Evolutionary conservation across 805 yeast species (phyloP).

Genomic region (Hanseniaspora lindneri): DNA sequence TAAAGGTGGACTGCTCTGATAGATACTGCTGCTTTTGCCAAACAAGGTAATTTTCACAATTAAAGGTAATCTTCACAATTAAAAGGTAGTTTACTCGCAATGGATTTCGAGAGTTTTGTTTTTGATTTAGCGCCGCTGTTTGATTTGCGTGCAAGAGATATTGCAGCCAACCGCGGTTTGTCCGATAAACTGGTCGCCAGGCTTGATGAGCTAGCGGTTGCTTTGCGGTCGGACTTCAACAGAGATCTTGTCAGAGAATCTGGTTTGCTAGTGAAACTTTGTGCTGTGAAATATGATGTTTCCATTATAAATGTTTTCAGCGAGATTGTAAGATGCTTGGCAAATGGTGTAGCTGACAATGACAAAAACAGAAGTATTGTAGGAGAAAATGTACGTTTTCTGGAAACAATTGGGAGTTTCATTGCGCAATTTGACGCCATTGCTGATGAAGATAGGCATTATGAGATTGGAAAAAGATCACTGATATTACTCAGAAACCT

Average conservation of each 20-base stretch:
- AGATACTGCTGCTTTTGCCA: no score
- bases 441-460: slow-evolving; percentile 9
- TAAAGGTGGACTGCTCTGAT: no score
- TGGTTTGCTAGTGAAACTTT: slow-evolving; percentile 19
- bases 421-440: slow-evolving; percentile 18
- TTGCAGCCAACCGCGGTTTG: slow-evolving; percentile 18
- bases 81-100: no score
- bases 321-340: slow-evolving; percentile 27
- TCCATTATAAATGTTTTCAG: slow-evolving; percentile 22
- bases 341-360: slow-evolving; percentile 27
- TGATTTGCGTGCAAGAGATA: background rate
- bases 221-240: slow-evolving; percentile 25
- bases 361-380: slow-evolving; percentile 24
- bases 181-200: slow-evolving; percentile 16
- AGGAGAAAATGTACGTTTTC: slow-evolving; percentile 13
- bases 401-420: slow-evolving; percentile 19
- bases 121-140: slow-evolving; percentile 27
- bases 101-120: slow-evolving; percentile 29
- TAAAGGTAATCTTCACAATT: no score
- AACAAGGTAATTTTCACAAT: no score
- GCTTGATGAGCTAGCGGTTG: slow-evolving; percentile 27
- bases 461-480: slow-evolving; percentile 23
- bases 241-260: slow-evolving; percentile 25
- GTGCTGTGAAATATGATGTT: slow-evolving; percentile 13
- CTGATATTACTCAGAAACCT: slow-evolving; percentile 25